Evolutionary conservation across 2,329 filamentous ascomycete genomes (phyloP), one percentile per base, ranked within the genome.

Genomic region (Plenodomus tracheiphilus): DNA sequence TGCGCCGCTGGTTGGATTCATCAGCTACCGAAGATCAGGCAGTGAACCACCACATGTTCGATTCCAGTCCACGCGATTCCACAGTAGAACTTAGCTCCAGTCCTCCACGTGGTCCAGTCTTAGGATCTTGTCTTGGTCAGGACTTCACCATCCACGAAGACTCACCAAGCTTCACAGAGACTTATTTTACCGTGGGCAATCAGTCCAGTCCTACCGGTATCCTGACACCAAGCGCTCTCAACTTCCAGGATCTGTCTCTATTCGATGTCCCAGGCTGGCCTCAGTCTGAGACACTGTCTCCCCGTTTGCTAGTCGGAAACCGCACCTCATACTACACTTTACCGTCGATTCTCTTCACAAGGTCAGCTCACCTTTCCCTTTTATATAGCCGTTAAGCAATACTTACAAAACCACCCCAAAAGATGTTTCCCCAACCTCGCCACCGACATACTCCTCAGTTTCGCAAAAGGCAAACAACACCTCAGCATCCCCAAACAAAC

Each of bases 371-470:
- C 3, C 13, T 13, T 25, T 18, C 11, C 4, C 6, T 18, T 8
- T 9, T 13, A 2, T 9, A 34, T 15, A 10, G 22, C 22, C 22
- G 5, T 32, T 1, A 10, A 38, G 3, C n/a, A 10, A 16, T 4
- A 13, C 47, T 58, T 6, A 59, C 35, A 38, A 16, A 1, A 6
- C 8, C 13, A 9, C 39, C n/a, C n/a, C n/a, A n/a, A n/a, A n/a
- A 63, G 59, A 9, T 19, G 6, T 10, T 56, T 56, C 17, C 30
- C 53, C 13, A 19, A 39, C 6, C 46, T 62, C 20, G 36, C 37
- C 11, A 48, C 40, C 17, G 61, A 63, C 5, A 32, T 63, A 3
- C 41, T 58, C 36, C 25, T 65, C 5, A 16, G 48, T 18, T 65
- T 59, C 48, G 48, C 57, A 37, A 54, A 47, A 42, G 54, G 58